Evolutionary conservation across 1,284 basidiomycete genomes (phyloP).

Genomic region (Chiua sp.): DNA sequence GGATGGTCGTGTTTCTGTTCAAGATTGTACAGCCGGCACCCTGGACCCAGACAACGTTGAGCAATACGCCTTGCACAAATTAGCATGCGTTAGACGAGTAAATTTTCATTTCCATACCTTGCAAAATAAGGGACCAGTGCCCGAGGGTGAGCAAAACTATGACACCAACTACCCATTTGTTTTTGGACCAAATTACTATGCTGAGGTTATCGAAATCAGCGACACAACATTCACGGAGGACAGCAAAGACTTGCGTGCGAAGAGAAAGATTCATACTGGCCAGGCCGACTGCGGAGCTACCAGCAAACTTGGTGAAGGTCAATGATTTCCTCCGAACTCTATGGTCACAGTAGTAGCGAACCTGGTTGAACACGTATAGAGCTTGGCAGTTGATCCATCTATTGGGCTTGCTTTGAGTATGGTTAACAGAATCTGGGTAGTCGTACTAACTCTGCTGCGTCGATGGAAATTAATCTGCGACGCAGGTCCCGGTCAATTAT

Average conservation of each 20-base stretch:
- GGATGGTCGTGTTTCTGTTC: slow-evolving; percentile 44
- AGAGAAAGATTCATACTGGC: slow-evolving; percentile 42
- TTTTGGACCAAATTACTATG: slow-evolving; percentile 42
- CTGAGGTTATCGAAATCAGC: slow-evolving; percentile 21
- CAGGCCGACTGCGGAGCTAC: slow-evolving; percentile 37
- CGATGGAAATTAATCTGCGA: slow-evolving; percentile 34
- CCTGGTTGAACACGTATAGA: slow-evolving; percentile 41
- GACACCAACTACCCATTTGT: slow-evolving; percentile 33
- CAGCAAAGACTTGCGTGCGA: slow-evolving; percentile 32
- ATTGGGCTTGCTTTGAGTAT: background rate
- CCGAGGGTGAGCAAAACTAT: slow-evolving; percentile 40
- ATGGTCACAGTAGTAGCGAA: slow-evolving; percentile 16
- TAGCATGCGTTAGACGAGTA: background rate
- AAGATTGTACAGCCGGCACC: slow-evolving; percentile 42
- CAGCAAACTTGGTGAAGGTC: slow-evolving; percentile 34
- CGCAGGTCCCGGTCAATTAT: slow-evolving; percentile 17
- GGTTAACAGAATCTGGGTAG: background rate
- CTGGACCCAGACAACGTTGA: slow-evolving; percentile 43
- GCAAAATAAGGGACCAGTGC: slow-evolving; percentile 41
- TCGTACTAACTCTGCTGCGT: slow-evolving; percentile 28
- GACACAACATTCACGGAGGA: background rate
- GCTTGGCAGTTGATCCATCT: slow-evolving; percentile 33
- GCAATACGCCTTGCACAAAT: slow-evolving; percentile 40
- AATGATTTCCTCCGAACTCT: background rate
- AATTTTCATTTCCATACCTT: slow-evolving; percentile 19